These are phyloP conservation scores for Euphorbia schlechtendalii DNA, from an alignment of 441 rosid genomes.

Conservation along the genomic window DNA sequence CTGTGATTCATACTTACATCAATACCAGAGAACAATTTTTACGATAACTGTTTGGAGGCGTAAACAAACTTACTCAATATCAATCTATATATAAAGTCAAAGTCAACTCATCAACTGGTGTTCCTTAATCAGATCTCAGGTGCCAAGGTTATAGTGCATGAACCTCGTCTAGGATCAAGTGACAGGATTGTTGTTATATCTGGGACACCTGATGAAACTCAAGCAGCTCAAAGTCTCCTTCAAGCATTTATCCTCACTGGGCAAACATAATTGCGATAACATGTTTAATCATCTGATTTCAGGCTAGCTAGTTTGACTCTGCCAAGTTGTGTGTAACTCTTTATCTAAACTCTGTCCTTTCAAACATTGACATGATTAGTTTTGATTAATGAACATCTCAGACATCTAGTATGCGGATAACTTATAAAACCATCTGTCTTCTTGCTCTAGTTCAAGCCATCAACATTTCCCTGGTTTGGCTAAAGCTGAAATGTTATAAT, in stretches of 20 bases:
- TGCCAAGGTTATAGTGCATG: conserved; percentile 85
- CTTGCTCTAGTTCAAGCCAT: conserved; percentile 2
- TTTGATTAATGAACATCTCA: conserved; percentile 4
- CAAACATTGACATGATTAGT: conserved; percentile 8
- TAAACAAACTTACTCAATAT: conserved; percentile 11
- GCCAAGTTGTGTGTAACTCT: conserved; percentile 14
- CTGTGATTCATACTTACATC: background rate
- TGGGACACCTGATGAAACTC: conserved; percentile 94
- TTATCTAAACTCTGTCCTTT: conserved; percentile 7
- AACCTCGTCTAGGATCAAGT: conserved; percentile 65
- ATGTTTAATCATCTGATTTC: conserved; percentile 3
- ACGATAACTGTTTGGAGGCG: conserved; percentile 5
- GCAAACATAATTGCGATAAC: conserved; percentile 30
- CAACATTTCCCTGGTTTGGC: conserved; percentile 3
- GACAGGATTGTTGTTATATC: conserved; percentile 86
- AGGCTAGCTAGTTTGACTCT: background rate
- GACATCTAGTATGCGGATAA: background rate
- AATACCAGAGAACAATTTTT: background rate
- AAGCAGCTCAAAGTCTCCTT: conserved; percentile 95
- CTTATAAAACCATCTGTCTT: conserved; percentile 8
- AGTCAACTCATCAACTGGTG: conserved; percentile 29
- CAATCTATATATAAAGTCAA: conserved; percentile 13
- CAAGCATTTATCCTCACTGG: conserved; percentile 93
- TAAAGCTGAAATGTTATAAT: background rate
- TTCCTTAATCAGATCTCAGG: conserved; percentile 80